A percentile compares a stretch with the other conserved stretches of the same genome.
phyloP scores from a whole-genome alignment of 371 early-diverging fungal genomes.

The Synchytrium microbalum region DNA sequence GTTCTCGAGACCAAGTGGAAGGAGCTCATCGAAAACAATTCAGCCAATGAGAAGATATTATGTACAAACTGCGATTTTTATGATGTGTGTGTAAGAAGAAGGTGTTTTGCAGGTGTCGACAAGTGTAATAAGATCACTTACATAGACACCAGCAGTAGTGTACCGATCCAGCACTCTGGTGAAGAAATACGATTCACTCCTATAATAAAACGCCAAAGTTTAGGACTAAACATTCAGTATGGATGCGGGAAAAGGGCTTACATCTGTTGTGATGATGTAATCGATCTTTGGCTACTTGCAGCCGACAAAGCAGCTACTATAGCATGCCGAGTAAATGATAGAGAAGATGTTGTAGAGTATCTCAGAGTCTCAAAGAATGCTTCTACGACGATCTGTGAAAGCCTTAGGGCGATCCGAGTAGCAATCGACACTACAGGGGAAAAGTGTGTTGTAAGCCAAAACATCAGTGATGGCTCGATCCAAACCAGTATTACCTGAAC shows the following conservation, averaged over 20 bases:
- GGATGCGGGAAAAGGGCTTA: background rate
- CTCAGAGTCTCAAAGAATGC: background rate
- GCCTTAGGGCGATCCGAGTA: background rate
- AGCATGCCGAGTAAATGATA: background rate
- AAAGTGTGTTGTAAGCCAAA: background rate
- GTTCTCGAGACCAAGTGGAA: conserved; percentile 68
- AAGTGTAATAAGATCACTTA: too few relatives aligned
- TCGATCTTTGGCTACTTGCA: background rate
- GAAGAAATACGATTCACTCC: background rate
- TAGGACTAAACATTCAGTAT: background rate
- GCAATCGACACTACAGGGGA: background rate
- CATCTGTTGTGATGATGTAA: background rate
- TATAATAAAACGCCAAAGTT: background rate
- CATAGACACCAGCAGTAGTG: background rate
- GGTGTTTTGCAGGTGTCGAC: too few relatives aligned
- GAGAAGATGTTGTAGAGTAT: background rate
- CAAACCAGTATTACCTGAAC: background rate
- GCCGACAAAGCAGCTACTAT: background rate
- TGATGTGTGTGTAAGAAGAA: background rate
- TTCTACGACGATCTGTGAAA: background rate
- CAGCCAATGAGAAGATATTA: conserved; percentile 66
- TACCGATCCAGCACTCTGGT: background rate
- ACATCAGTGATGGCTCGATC: too few relatives aligned
- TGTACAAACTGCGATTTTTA: conserved; percentile 15
- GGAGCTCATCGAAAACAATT: conserved; percentile 67